A percentile compares a stretch with the other conserved stretches of the same genome.
phyloP scores from a whole-genome alignment of 1,284 basidiomycete species.

The Fomitopsis betulina region DNA sequence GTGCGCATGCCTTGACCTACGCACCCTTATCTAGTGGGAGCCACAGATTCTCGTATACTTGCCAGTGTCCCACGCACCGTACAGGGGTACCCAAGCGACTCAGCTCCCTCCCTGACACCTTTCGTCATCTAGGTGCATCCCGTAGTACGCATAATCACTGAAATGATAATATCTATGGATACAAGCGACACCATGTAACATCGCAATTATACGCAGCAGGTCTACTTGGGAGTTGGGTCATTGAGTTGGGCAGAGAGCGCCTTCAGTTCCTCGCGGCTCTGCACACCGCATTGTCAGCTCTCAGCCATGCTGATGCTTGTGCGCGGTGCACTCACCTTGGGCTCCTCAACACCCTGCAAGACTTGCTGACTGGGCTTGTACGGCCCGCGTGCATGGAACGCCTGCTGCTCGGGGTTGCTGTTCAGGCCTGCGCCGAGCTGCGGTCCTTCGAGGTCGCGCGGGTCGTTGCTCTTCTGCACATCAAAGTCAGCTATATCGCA shows the following conservation, averaged over 20 bases:
- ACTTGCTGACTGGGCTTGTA: constrained; percentile 31
- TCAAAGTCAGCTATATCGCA: not conserved
- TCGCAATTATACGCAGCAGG: no score
- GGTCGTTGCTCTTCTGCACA: constrained; percentile 45
- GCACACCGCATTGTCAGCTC: not conserved
- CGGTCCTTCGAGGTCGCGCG: constrained; percentile 38
- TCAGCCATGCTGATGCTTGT: not conserved
- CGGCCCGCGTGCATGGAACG: constrained; percentile 41
- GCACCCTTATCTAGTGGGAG: no score
- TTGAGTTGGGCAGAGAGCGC: constrained; percentile 28
- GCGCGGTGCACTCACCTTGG: constrained; percentile 18
- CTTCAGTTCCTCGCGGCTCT: constrained; percentile 29
- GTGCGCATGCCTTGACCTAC: no score
- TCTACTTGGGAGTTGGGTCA: constrained; percentile 2
- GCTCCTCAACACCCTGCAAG: constrained; percentile 20
- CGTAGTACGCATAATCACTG: no score
- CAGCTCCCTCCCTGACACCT: no score
- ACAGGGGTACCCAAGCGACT: no score
- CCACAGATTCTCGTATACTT: no score
- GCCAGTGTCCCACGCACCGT: no score
- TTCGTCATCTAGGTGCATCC: no score
- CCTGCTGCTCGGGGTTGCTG: constrained; percentile 26
- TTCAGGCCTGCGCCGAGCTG: constrained; percentile 36
- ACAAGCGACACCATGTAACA: no score
- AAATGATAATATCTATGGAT: no score